Base-by-base conservation (phyloP, 768 basidiomycete genomes). In the Pulveroboletus sp. region DNA sequence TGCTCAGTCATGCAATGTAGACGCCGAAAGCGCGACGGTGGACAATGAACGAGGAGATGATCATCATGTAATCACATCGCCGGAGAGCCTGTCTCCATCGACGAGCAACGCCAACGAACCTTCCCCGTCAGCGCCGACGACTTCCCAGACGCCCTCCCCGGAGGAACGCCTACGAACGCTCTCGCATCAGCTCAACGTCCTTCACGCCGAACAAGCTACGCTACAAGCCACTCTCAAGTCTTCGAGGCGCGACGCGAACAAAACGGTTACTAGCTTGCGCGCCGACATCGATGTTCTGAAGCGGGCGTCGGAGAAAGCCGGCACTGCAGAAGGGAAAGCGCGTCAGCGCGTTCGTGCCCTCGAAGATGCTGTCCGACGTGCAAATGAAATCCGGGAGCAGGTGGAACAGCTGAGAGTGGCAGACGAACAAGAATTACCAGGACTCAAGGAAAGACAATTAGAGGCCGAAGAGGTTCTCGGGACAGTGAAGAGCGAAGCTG, bases 311-410 rank as follows among this genome's bases (percentile, higher is more conserved):
- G 93, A 95, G 58, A 92, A 91, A 58, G 80, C 86, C 47, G 71
- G 78, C 0, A 76, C 81, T 1, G 77, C 80, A 2, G 94, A 97
- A 63, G 74, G 81, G 20, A 80, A 92, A n/a, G 82, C 85, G 10
- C 82, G 83, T 37, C 93, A 95, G 64, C 94, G 92, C 58, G 81
- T 86, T 10, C 76, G 93, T 11, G 89, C 93, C 1, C 71, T 95
- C 32, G 92, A 94, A 63, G 92, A 95, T 61, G 87, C 91, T 3
- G 83, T 86, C 12, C 92, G 89, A 61, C 83, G 89, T 46, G 83
- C 88, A 10, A 81, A 79, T 54, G 76, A 80, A 6, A 76, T 73
- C 0, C 74, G 80, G 9, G 72, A 68, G 19, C 71, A 77, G 13
- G 57, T 80, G 47, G 65, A 83, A 64, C 57, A 68, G 57, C 64